A percentile compares a stretch with the other conserved stretches of the same genome.
phyloP scores from a whole-genome alignment of 2,329 filamentous ascomycete genomes.

The Lachnellula hyalina region DNA sequence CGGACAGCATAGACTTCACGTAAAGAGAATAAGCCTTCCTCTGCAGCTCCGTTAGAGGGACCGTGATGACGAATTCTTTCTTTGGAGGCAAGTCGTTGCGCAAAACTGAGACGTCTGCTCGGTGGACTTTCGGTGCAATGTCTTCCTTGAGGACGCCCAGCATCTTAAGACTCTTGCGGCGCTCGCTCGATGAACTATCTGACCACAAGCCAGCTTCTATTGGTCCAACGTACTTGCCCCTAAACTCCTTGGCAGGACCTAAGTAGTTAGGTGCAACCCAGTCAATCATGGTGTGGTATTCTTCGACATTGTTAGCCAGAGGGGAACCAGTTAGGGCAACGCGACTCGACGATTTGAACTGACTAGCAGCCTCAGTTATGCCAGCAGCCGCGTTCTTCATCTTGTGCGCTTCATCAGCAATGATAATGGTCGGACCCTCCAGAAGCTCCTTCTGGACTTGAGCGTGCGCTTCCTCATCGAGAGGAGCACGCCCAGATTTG shows the following conservation, averaged over 20 bases:
- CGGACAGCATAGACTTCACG: constrained; percentile 35
- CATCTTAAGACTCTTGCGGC: constrained; percentile 57
- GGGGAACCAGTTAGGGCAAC: constrained; percentile 86
- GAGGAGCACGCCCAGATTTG: constrained; percentile 19
- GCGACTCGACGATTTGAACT: constrained; percentile 62
- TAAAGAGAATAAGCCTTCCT: constrained; percentile 53
- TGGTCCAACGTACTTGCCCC: constrained; percentile 61
- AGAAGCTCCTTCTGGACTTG: constrained; percentile 46
- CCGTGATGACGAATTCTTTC: constrained; percentile 72
- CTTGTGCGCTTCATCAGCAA: constrained; percentile 80
- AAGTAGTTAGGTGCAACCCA: constrained; percentile 81
- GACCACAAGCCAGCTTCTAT: constrained; percentile 66
- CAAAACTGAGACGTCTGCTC: constrained; percentile 65
- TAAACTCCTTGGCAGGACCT: constrained; percentile 64
- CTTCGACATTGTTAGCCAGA: constrained; percentile 74
- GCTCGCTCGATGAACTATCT: constrained; percentile 54
- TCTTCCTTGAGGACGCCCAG: constrained; percentile 66
- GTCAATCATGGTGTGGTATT: constrained; percentile 83
- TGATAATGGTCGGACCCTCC: constrained; percentile 61
- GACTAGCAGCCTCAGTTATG: constrained; percentile 47
- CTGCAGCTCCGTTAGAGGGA: constrained; percentile 66
- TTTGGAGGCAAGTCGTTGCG: constrained; percentile 66
- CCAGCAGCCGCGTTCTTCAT: constrained; percentile 62
- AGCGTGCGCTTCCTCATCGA: constrained; percentile 34
- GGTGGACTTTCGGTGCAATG: constrained; percentile 72